Evolutionary conservation across 108 stramenopile species (phyloP), one percentile per base, ranked within the genome.

Genomic region (Cyclotella kingstonii): DNA sequence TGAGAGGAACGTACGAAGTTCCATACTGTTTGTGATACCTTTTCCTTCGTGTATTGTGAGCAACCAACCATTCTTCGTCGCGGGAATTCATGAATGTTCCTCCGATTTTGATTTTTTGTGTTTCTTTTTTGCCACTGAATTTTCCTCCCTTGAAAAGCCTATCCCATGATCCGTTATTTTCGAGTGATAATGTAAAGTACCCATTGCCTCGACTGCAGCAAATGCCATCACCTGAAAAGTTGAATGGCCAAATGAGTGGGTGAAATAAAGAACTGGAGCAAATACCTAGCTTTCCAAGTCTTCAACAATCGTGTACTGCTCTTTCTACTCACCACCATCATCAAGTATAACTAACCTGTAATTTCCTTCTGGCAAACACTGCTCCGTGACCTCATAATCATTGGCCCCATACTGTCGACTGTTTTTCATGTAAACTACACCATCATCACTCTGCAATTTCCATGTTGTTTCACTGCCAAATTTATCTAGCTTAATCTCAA

Each of bases 1-100:
- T 64, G 11, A 70, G 45, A 11, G 69, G 69, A 0, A 63, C 69
- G 40, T 70, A 70, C 30, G 27, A 35, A 21, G 15, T 46, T 17
- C 61, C 61, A 15, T 44, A 70, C 23, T 62, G 25, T 18, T 19
- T 19, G 28, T 70, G 69, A 34, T 44, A 63, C 25, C 42, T 44
- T 26, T 63, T 44, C 25, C 69, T 52, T 17, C 69, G 69, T 11
- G 51, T 14, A 31, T 70, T 70, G 61, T 70, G 69, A 14, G 61
- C 63, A 2, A 27, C 26, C 0, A 70, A 31, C 69, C 69, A 70
- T 48, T 53, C 66, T 14, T 58, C 8, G 27, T 67, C 66, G 42
- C 66, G 66, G 2, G 18, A 21, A 18, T 39, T 57, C 56, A 57
- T 57, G 56, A 28, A 43, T 10, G 25, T 43, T 0, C 41, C 17